Conservation (phyloP, 768 basidiomycete species). For the Trametes cubensis region DNA sequence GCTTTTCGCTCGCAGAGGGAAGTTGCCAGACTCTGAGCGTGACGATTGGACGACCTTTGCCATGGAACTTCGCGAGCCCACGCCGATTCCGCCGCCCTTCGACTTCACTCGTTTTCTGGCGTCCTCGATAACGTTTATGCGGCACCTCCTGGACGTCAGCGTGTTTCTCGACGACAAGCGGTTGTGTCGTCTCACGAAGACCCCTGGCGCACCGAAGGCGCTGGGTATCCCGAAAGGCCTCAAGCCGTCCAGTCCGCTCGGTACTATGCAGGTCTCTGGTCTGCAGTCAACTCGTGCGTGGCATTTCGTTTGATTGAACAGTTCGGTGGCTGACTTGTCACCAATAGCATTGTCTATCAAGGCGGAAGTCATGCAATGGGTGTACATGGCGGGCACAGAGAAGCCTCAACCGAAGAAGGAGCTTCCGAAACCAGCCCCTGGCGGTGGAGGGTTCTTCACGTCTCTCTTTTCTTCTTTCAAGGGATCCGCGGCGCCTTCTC, state of each 20-base stretch:
- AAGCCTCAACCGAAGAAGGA: slow-evolving; percentile 48
- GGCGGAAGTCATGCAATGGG: slow-evolving; percentile 80
- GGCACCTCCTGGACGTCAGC: slow-evolving; percentile 70
- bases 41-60: slow-evolving; percentile 82
- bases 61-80: slow-evolving; percentile 82
- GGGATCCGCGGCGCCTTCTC: slow-evolving; percentile 35
- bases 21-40: slow-evolving; percentile 47
- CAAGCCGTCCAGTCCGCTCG: slow-evolving; percentile 54
- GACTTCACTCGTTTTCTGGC: slow-evolving; percentile 89
- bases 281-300: slow-evolving; percentile 66
- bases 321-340: slow-evolving; percentile 7
- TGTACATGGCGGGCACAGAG: slow-evolving; percentile 67
- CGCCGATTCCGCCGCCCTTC: slow-evolving; percentile 78
- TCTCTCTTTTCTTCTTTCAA: slow-evolving; percentile 42
- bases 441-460: slow-evolving; percentile 40
- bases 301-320: slow-evolving; percentile 3
- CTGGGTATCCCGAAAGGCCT: slow-evolving; percentile 60
- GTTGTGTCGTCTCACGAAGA: slow-evolving; percentile 68
- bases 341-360: slow-evolving; percentile 59
- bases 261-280: slow-evolving; percentile 68
- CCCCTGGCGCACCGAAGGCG: slow-evolving; percentile 51
- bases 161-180: slow-evolving; percentile 83
- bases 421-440: slow-evolving; percentile 25
- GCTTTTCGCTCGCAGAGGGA: slow-evolving; percentile 83
- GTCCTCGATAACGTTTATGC: slow-evolving; percentile 94